Conservation (phyloP, 176 grass and related monocot genomes). For the Rhipidocladum racemiflorum region DNA sequence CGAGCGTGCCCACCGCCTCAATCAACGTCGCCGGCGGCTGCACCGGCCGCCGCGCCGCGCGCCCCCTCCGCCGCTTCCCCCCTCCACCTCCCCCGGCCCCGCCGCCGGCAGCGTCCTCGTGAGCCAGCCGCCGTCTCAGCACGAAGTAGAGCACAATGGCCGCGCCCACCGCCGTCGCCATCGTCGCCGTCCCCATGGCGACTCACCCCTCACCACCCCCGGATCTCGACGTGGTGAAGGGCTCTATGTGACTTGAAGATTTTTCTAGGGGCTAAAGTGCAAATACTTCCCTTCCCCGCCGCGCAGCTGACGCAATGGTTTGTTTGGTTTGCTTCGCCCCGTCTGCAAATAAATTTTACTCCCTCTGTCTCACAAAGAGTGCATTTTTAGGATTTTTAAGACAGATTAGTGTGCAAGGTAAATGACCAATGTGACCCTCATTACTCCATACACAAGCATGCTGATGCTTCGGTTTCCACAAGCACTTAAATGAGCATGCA, state of each 20-base stretch:
- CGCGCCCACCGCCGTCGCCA: constrained; percentile 87
- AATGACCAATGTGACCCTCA: no score
- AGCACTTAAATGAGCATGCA: no score
- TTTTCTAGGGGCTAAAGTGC: constrained; percentile 6
- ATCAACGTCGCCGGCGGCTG: constrained; percentile 90
- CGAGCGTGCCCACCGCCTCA: constrained; percentile 82
- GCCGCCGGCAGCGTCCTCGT: constrained; percentile 33
- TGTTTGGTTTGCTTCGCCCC: constrained; percentile 20
- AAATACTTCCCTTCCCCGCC: constrained; percentile 21
- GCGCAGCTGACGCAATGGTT: background rate
- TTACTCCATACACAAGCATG: no score
- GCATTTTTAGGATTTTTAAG: no score
- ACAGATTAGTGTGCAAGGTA: no score
- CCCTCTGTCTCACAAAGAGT: no score
- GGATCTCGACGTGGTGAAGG: constrained; percentile 17
- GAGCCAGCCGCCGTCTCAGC: constrained; percentile 56
- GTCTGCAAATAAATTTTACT: no score
- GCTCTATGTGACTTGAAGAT: background rate
- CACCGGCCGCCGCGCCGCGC: constrained; percentile 48
- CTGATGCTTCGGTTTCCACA: no score
- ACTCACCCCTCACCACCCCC: background rate
- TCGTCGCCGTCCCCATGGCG: constrained; percentile 79
- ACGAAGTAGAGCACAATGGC: constrained; percentile 86
- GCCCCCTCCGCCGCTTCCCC: constrained; percentile 48
- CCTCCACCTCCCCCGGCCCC: constrained; percentile 25